A percentile compares a stretch with the other conserved stretches of the same genome.
Conservation (phyloP, 2,329 filamentous ascomycete genomes). For the Metarhizium album region DNA sequence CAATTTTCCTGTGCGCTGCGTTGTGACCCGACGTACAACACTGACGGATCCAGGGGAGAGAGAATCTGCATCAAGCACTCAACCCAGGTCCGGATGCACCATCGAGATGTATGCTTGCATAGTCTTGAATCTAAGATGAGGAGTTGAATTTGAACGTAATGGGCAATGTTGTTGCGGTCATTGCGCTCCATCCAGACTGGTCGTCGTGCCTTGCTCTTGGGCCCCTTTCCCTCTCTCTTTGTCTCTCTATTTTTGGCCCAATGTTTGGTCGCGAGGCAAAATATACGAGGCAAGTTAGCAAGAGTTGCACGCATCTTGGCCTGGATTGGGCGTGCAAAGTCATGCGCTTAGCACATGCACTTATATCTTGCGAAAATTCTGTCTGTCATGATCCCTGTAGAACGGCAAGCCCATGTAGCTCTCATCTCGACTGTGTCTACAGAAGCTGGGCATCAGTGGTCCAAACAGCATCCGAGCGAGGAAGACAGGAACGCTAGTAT, state of each 20-base stretch:
- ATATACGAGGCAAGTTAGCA: too few relatives aligned
- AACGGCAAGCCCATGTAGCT: not conserved
- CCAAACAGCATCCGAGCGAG: not conserved
- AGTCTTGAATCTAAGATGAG: not conserved
- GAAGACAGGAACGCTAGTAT: not conserved
- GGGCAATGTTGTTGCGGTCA: not conserved
- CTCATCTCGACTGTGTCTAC: not conserved
- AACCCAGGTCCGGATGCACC: not conserved
- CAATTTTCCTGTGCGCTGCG: too few relatives aligned
- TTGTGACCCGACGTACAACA: not conserved
- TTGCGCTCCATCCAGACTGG: not conserved
- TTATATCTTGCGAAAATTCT: not conserved
- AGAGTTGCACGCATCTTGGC: not conserved
- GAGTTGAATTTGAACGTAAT: not conserved
- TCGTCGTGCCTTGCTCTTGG: not conserved
- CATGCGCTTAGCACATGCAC: not conserved
- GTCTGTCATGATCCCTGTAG: not conserved
- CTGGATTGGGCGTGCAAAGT: not conserved
- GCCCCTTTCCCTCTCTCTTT: not conserved
- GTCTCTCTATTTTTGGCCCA: not conserved
- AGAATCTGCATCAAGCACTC: not conserved
- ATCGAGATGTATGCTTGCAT: not conserved
- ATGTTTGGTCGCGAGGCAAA: too few relatives aligned
- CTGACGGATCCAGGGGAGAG: not conserved
- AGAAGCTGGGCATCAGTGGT: constrained; percentile 1